phyloP scores from a whole-genome alignment of 306 rosid species.

The Alnus glutinosa region DNA sequence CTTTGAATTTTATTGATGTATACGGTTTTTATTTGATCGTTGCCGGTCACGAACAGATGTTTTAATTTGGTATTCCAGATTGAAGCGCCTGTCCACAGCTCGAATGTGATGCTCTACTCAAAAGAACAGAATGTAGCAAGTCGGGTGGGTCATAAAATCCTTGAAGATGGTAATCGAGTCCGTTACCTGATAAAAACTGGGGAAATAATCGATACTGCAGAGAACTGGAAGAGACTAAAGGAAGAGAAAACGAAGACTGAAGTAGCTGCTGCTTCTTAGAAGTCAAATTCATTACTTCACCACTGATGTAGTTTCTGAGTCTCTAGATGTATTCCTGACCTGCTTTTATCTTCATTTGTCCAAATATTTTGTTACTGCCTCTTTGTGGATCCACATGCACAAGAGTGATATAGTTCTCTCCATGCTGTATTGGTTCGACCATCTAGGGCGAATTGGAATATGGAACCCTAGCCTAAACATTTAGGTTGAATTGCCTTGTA shows the following conservation, averaged over 20 bases:
- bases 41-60: background rate
- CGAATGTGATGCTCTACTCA: constrained; percentile 95
- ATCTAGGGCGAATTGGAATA: background rate
- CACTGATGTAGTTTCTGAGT: constrained; percentile 33
- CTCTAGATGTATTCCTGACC: constrained; percentile 30
- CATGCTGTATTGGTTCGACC: constrained; percentile 2
- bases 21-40: constrained; percentile 17
- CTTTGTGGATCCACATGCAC: constrained; percentile 16
- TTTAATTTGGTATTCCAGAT: constrained; percentile 46
- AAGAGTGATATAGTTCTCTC: constrained; percentile 23
- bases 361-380: constrained; percentile 24
- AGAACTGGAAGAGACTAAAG: constrained; percentile 80
- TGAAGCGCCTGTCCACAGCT: constrained; percentile 91
- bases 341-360: constrained; percentile 20
- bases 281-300: constrained; percentile 28
- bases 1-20: constrained; percentile 5
- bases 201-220: constrained; percentile 68
- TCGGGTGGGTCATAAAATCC: constrained; percentile 86
- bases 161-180: constrained; percentile 79
- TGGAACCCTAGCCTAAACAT: background rate
- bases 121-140: constrained; percentile 86
- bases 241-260: constrained; percentile 63
- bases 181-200: constrained; percentile 93
- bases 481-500: background rate
- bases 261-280: constrained; percentile 58